Evolutionary conservation across 441 rosid species (phyloP).

Genomic region (Lepidium campestre): DNA sequence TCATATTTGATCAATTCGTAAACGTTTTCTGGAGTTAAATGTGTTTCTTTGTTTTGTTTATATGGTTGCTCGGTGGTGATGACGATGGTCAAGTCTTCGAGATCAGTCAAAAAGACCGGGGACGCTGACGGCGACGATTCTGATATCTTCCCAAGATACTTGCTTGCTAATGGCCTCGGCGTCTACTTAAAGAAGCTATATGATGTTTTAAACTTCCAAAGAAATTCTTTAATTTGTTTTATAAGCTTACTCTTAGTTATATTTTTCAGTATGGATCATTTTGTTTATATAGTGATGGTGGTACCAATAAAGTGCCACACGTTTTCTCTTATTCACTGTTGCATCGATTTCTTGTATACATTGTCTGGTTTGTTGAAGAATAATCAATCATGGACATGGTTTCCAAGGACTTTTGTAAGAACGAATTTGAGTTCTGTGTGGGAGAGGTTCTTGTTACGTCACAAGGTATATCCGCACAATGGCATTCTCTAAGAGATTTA

Average conservation of each 20-base stretch:
- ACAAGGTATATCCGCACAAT: slow-evolving; percentile 40
- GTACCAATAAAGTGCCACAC: slow-evolving; percentile 31
- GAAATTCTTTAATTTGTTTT: not conserved
- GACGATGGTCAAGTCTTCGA: slow-evolving; percentile 23
- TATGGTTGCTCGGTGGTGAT: slow-evolving; percentile 26
- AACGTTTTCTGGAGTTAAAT: too few species aligned
- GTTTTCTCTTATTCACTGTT: slow-evolving; percentile 1
- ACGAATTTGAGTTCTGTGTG: slow-evolving; percentile 82
- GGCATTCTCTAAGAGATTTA: not conserved
- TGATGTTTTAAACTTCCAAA: not conserved
- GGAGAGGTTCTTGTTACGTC: slow-evolving; percentile 75
- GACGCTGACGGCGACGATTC: slow-evolving; percentile 3
- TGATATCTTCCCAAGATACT: slow-evolving; percentile 37
- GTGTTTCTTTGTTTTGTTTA: too few species aligned
- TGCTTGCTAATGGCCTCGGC: slow-evolving; percentile 66
- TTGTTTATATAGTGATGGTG: slow-evolving; percentile 31
- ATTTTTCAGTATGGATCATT: slow-evolving; percentile 65
- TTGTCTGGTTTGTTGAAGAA: not conserved
- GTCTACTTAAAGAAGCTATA: not conserved
- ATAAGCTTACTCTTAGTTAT: not conserved
- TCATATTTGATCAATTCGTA: too few species aligned
- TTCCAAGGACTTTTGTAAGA: slow-evolving; percentile 80
- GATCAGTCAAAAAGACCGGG: not conserved
- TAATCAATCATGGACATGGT: slow-evolving; percentile 20
- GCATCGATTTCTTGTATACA: not conserved